Base-by-base conservation (phyloP, 306 rosid genomes). In the Vicia faba region DNA sequence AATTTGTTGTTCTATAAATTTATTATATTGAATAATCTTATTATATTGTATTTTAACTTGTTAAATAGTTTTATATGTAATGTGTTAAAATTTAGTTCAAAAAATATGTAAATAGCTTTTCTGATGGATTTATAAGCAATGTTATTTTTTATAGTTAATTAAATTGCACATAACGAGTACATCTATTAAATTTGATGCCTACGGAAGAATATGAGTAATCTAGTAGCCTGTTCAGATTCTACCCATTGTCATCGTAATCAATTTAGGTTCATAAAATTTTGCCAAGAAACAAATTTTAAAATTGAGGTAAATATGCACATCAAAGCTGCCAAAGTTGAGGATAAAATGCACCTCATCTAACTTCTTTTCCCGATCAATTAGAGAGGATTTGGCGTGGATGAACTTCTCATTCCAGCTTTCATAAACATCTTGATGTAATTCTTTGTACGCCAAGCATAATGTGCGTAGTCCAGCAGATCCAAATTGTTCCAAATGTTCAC, bases 331-430 rank as follows among this genome's bases (percentile, higher is more conserved):
- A 48, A 3, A 19, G 43, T 8, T 50, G 16, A 50, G 11, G 63
- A 68, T 56, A 57, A 48, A 73, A 71, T 26, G 68, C 81, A 89
- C 98, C 98, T 89, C 96, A 16, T 93, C 96, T 84, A 89, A 85
- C 85, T 89, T 93, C 88, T 86, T 89, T 79, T 93, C 98, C 63
- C 98, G 96, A 68, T 93, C 96, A 74, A 75, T 85, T 46, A 93
- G 83, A 71, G 93, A 80, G 70, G 98, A 89, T 81, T 93, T 93
- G 36, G 96, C 98, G 51, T 84, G 89, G 72, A 93, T 78, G 67
- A 84, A 93, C 80, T 86, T 88, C 80, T 89, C 96, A 46, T 93
- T 93, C 96, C 98, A 89, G 77, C 83, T 86, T 84, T 93, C 98
- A 82, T 89, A 93, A 69, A 58, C 55, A 58, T 79, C 84, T 71